Base-by-base conservation (phyloP, 306 rosid species). In the Lupinus albus region DNA sequence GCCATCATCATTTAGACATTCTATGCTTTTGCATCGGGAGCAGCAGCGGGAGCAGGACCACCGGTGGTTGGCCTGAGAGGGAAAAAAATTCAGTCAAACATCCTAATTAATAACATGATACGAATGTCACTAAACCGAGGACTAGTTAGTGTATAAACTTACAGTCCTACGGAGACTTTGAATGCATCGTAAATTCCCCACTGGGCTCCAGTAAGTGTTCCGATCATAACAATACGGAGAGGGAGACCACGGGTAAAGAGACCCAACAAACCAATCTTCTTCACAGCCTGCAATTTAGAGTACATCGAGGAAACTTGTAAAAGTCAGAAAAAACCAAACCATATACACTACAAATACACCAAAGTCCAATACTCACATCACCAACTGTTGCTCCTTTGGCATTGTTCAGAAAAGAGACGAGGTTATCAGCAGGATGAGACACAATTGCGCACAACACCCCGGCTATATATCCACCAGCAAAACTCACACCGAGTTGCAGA, bases 401-500 rank as follows among this genome's bases (percentile, higher is more conserved):
- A 73, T 88, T 93, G 88, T 93, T 93, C 74, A 93, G 85, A 65
- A 93, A 93, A 69, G 97, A 93, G 76, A 93, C 99, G 11, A 93
- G 97, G 61, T 93, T 93, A 80, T 93, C 99, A 15, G 99, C 97
- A 63, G 99, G 99, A 76, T 93, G 99, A 76, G 99, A 93, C 64
- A 93, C 94, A 56, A 93, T 54, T 16, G 99, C 99, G 74, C 99
- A 93, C 45, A 90, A 74, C 11, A 93, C 86, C 66, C 99, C 99
- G 10, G 99, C 99, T 41, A 93, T 46, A 18, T 93, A 90, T 79
- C 99, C 99, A 74, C 92, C 97, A 55, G 92, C 90, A 74, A 93
- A 90, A 80, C 99, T 93, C 64, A 93, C 84, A 78, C 97, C 96
- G 1, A 93, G 97, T 82, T 93, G 99, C 66, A 90, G 79, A 61